A percentile compares a stretch with the other conserved stretches of the same genome.
Evolutionary conservation across 2,329 filamentous ascomycete genomes (phyloP).

Genomic region (Hymenoscyphus scutula): DNA sequence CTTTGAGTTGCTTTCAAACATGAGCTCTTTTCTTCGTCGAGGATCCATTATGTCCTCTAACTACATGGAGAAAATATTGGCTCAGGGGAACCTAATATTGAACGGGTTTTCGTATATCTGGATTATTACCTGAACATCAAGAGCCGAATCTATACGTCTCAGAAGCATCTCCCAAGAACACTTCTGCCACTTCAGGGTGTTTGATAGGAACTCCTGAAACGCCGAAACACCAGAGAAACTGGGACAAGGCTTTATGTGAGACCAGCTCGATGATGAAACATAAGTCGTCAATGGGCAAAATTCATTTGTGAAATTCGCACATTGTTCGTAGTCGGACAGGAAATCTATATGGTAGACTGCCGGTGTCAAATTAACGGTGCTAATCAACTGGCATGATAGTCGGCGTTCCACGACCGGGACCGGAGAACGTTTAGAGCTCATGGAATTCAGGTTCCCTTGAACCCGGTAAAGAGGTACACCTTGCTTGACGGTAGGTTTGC

Average conservation of each 20-base stretch:
- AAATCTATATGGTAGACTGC: background rate
- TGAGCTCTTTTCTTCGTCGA: background rate
- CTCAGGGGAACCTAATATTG: background rate
- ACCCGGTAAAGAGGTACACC: too few relatives aligned
- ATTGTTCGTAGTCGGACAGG: background rate
- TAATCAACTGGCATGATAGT: background rate
- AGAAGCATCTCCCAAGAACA: background rate
- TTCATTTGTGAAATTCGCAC: background rate
- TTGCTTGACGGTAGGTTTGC: too few relatives aligned
- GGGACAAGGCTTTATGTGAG: background rate
- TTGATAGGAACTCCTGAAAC: background rate
- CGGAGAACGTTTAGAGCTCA: too few relatives aligned
- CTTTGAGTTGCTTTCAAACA: background rate
- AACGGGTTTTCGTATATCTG: background rate
- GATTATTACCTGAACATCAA: background rate
- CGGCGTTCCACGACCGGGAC: background rate
- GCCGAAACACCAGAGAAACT: background rate
- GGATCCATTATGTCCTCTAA: background rate
- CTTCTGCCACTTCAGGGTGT: background rate
- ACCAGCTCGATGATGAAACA: background rate
- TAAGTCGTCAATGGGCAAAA: background rate
- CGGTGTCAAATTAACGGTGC: background rate
- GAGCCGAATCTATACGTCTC: background rate
- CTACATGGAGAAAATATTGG: background rate
- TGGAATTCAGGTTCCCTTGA: too few relatives aligned